Conservation (phyloP, 2,329 filamentous ascomycete species). For the Acarospora socialis region DNA sequence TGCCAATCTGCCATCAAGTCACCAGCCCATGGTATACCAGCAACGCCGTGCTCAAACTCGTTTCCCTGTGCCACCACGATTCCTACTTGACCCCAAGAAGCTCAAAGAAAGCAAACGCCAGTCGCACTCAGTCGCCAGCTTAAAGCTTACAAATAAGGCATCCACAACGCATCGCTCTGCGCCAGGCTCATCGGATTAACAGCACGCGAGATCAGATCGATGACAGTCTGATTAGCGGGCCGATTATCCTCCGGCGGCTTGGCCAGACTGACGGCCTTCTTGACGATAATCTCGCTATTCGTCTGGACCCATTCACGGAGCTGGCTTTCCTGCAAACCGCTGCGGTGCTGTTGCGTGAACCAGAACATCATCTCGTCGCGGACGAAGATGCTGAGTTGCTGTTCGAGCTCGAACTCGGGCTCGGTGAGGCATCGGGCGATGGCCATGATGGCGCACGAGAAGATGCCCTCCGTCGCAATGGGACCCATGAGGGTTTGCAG, state of each 20-base stretch:
- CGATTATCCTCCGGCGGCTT: slow-evolving; percentile 60
- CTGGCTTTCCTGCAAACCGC: slow-evolving; percentile 48
- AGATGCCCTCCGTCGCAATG: slow-evolving; percentile 89
- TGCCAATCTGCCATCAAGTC: no score
- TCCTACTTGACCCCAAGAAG: no score
- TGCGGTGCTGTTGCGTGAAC: slow-evolving; percentile 69
- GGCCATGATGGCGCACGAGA: slow-evolving; percentile 87
- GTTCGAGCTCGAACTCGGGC: slow-evolving; percentile 73
- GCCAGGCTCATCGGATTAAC: slow-evolving; percentile 84
- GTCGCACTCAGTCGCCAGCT: no score
- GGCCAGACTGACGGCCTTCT: slow-evolving; percentile 73
- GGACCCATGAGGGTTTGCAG: slow-evolving; percentile 93
- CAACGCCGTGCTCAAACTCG: no score
- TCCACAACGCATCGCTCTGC: slow-evolving; percentile 86
- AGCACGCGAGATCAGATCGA: slow-evolving; percentile 83
- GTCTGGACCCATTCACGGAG: slow-evolving; percentile 65
- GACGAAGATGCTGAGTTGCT: slow-evolving; percentile 87
- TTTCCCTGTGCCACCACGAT: no score
- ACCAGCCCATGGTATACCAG: no score
- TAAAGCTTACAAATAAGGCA: slow-evolving; percentile 82
- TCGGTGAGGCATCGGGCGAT: slow-evolving; percentile 90
- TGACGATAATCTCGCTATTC: slow-evolving; percentile 85
- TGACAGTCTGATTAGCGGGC: slow-evolving; percentile 91
- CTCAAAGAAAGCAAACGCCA: no score
- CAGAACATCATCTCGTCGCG: slow-evolving; percentile 97